These are phyloP conservation scores for Geoglossum cookeanum DNA, from an alignment of 2,329 filamentous ascomycete species.

Conservation along the genomic window DNA sequence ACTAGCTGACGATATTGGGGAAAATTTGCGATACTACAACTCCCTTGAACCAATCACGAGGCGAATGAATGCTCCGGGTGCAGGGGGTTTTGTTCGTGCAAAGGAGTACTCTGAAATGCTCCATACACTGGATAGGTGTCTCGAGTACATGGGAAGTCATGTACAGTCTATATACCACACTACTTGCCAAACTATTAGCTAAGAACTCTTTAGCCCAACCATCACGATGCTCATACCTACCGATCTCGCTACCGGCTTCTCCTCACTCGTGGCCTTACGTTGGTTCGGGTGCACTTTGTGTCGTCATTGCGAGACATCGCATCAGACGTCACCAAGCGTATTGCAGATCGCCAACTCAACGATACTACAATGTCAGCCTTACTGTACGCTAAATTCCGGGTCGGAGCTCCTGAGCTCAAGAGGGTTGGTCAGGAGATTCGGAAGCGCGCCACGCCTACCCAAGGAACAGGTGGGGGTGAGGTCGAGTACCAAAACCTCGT, in stretches of 20 bases:
- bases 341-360: constrained; percentile 46
- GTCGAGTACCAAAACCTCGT: constrained; percentile 42
- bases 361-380: constrained; percentile 54
- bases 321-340: constrained; percentile 41
- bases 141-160: constrained; percentile 81
- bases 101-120: constrained; percentile 79
- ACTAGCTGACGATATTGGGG: constrained; percentile 67
- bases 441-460: constrained; percentile 40
- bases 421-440: constrained; percentile 47
- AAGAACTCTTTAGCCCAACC: constrained; percentile 39
- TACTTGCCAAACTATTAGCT: constrained; percentile 11
- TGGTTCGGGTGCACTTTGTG: constrained; percentile 48
- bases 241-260: constrained; percentile 72
- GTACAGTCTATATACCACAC: constrained; percentile 24
- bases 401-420: constrained; percentile 46
- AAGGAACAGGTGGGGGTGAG: constrained; percentile 35
- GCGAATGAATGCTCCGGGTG: constrained; percentile 78
- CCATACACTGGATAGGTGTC: constrained; percentile 68
- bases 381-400: constrained; percentile 51
- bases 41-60: constrained; percentile 84
- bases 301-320: constrained; percentile 42
- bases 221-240: constrained; percentile 76
- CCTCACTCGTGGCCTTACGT: constrained; percentile 46
- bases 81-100: constrained; percentile 65
- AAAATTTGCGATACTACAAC: constrained; percentile 84